Percentiles rank a stretch among this genome's conserved stretches.
phyloP scores from a whole-genome alignment of 176 grass and related monocot species.

The Oryza glumipatula region DNA sequence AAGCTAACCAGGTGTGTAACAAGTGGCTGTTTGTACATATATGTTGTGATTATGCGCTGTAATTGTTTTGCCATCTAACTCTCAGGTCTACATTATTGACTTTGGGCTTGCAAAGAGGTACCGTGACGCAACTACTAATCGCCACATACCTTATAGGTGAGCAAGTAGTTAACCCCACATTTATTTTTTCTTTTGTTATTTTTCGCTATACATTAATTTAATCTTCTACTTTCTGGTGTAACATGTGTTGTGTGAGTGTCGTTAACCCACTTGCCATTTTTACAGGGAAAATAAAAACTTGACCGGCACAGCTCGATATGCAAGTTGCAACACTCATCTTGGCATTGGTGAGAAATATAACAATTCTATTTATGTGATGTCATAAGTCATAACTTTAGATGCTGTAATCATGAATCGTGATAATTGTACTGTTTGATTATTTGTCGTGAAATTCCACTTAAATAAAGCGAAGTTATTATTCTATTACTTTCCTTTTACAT shows the following conservation, averaged over 20 bases:
- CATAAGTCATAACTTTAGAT: conserved; percentile 7
- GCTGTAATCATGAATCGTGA: conserved; percentile 24
- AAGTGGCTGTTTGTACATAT: conserved; percentile 1
- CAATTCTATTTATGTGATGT: neutral
- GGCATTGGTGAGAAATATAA: conserved; percentile 59
- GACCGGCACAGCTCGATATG: conserved; percentile 77
- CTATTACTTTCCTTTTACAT: neutral
- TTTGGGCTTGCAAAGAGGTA: conserved; percentile 89
- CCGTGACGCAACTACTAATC: conserved; percentile 66
- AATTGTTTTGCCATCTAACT: conserved; percentile 36
- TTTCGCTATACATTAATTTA: neutral
- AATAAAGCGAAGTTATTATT: neutral
- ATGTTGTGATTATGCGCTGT: conserved; percentile 6
- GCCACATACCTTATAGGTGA: conserved; percentile 81
- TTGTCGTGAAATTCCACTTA: neutral
- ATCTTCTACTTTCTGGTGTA: neutral
- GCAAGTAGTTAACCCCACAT: neutral
- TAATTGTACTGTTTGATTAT: conserved; percentile 10
- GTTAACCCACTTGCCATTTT: neutral
- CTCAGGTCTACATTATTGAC: conserved; percentile 84
- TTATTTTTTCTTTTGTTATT: neutral
- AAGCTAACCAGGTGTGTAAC: conserved; percentile 74
- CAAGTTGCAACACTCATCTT: conserved; percentile 74
- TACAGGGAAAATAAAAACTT: conserved; percentile 77
- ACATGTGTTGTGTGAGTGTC: neutral